Evolutionary conservation across 805 yeast genomes (phyloP), one percentile per base, ranked within the genome.

Genomic region (Kurtzmaniella cleridarum): DNA sequence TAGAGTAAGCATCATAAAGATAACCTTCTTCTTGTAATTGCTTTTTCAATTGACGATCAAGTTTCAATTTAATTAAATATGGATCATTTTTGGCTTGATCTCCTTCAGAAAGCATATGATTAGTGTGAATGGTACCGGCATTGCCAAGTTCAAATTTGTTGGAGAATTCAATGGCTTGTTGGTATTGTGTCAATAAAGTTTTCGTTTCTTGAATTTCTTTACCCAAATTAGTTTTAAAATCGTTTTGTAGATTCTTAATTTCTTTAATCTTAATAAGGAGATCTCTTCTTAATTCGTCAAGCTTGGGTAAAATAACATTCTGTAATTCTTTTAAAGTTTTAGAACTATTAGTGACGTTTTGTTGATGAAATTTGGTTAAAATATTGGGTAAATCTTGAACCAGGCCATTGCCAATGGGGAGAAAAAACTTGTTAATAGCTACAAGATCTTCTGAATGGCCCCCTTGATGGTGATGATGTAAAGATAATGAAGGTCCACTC

Each of bases 11-110:
- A 57, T 90, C 96, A 54, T 88, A 87, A 34, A 91, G 68, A 53
- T 81, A 84, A 60, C 83, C 84, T 59, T 91, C 97, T 60, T 88
- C 96, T 14, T 73, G 72, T 33, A 91, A 60, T 57, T 88, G 96
- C 48, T 74, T 76, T 50, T 75, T 81, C 52, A 93, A 76, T 59
- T 84, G 91, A 54, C 78, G 73, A 50, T 91, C 96, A 47, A 91
- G 67, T 30, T 71, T 62, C 32, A 79, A 64, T 57, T 85, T 86
- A 34, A 86, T 71, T 43, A 93, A 60, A 52, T 79, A 89, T 2
- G 98, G 98, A 58, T 91, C 98, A 49, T 78, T 76, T 46, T 72
- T 76, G 12, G 79, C 41, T 59, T 55, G 41, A 63, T 69, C 48
- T 62, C 59, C 32, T 66, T 65, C 27, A 74, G 70, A 30, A 66